These are phyloP conservation scores for Fusarium neocosmosporiellum DNA, from an alignment of 2,329 filamentous ascomycete genomes.

Conservation along the genomic window DNA sequence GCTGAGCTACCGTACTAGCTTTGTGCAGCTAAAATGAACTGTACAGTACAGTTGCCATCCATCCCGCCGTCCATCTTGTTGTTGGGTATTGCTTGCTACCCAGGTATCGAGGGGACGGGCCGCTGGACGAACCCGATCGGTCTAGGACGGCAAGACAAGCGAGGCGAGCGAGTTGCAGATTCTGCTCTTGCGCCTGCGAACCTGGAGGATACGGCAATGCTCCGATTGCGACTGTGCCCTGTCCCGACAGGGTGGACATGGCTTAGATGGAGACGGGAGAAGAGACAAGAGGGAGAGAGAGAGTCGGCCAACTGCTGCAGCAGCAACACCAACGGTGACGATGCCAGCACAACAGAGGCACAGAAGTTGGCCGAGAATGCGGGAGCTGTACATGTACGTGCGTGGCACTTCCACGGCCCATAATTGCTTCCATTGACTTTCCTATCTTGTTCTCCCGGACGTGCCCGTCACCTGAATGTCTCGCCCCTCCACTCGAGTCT, in stretches of 20 bases:
- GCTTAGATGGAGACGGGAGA: background rate
- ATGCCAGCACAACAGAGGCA: background rate
- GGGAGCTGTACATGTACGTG: background rate
- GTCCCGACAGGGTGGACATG: background rate
- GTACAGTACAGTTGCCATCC: background rate
- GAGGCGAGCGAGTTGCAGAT: background rate
- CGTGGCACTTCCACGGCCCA: background rate
- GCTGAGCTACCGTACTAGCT: background rate
- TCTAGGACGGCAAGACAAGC: background rate
- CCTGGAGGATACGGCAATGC: background rate
- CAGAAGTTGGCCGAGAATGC: background rate
- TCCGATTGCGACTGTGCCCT: background rate
- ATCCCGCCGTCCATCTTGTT: background rate
- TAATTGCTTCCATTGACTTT: conserved; percentile 1
- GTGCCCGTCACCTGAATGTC: background rate
- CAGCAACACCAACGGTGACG: background rate
- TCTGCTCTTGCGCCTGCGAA: background rate
- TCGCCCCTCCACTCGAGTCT: background rate
- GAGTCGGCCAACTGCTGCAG: background rate
- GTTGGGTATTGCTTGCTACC: background rate
- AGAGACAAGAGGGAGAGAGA: background rate
- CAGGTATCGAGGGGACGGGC: conserved; percentile 1
- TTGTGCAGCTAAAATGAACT: background rate
- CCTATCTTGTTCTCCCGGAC: background rate
- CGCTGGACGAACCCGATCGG: conserved; percentile 1